A percentile compares a stretch with the other conserved stretches of the same genome.
Conservation (phyloP, 192 early-diverging fungal genomes). For the Phycomyces nitens region DNA sequence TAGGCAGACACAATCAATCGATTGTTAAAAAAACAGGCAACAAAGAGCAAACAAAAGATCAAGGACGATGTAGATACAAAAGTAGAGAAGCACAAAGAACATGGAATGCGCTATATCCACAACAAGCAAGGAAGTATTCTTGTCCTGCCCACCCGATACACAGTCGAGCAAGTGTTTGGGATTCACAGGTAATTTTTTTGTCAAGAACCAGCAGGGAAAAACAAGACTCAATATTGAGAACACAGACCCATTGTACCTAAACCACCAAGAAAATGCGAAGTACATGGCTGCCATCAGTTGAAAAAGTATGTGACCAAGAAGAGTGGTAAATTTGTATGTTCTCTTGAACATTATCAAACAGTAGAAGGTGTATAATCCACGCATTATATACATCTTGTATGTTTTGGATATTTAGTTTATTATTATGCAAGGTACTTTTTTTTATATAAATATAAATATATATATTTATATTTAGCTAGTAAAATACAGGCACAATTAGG, state of each 20-base stretch:
- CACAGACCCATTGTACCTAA: neutral
- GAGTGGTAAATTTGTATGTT: constrained; percentile 21
- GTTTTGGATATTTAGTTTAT: too few relatives aligned
- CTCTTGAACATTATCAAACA: constrained; percentile 24
- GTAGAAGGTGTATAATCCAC: constrained; percentile 5
- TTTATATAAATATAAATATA: too few relatives aligned
- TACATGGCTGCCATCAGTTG: constrained; percentile 13
- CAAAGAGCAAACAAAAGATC: constrained; percentile 59
- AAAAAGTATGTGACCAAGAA: constrained; percentile 25
- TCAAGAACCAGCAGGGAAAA: too few relatives aligned
- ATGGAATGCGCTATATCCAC: constrained; percentile 10
- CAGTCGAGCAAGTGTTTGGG: constrained; percentile 16
- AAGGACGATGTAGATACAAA: constrained; percentile 57
- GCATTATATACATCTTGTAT: too few relatives aligned
- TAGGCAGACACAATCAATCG: constrained; percentile 75
- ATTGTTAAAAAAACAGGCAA: constrained; percentile 74
- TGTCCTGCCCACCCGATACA: constrained; percentile 8
- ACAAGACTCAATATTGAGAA: neutral
- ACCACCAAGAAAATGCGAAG: constrained; percentile 12
- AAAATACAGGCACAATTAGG: too few relatives aligned
- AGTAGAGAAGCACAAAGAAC: constrained; percentile 6
- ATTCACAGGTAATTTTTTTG: neutral
- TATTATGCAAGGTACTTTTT: too few relatives aligned
- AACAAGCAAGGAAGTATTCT: neutral
- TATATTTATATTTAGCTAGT: too few relatives aligned